Conservation (phyloP, 768 basidiomycete genomes). For the Brasilioporus rufonigricans region DNA sequence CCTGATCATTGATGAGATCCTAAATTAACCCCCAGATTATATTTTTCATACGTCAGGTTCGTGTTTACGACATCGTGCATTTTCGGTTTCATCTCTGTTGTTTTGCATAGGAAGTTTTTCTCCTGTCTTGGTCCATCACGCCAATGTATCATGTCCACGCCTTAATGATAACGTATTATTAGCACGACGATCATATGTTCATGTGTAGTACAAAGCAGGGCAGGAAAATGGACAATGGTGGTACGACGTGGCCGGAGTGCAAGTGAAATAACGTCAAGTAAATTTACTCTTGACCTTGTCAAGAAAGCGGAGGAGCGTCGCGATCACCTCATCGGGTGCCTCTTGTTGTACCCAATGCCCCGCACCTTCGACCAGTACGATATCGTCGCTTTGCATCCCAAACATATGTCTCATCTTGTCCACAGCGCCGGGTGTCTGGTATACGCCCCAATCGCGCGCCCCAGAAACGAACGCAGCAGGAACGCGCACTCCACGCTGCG, state of each 20-base stretch:
- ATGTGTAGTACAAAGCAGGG: slow-evolving; percentile 14
- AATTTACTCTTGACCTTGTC: slow-evolving; percentile 15
- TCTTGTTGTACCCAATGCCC: slow-evolving; percentile 71
- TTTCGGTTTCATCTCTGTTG: slow-evolving; percentile 16
- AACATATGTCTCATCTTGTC: slow-evolving; percentile 39
- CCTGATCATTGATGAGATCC: background rate
- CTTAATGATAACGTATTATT: slow-evolving; percentile 16
- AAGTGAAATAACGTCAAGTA: background rate
- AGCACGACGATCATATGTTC: slow-evolving; percentile 12
- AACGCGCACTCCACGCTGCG: slow-evolving; percentile 44
- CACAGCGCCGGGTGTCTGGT: slow-evolving; percentile 47
- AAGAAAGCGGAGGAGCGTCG: slow-evolving; percentile 42
- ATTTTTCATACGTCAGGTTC: background rate
- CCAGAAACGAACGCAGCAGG: slow-evolving; percentile 61
- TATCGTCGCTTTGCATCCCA: slow-evolving; percentile 41
- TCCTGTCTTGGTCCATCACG: slow-evolving; percentile 15
- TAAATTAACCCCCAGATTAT: slow-evolving; percentile 5
- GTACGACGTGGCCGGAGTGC: background rate
- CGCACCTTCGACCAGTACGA: slow-evolving; percentile 52
- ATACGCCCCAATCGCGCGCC: slow-evolving; percentile 58
- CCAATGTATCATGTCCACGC: slow-evolving; percentile 23
- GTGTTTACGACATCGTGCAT: slow-evolving; percentile 4
- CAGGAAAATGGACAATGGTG: background rate
- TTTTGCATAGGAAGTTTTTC: slow-evolving; percentile 25
- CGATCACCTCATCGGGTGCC: slow-evolving; percentile 41